These are phyloP conservation scores for Alnus rubra DNA, from an alignment of 306 rosid species.

Conservation along the genomic window DNA sequence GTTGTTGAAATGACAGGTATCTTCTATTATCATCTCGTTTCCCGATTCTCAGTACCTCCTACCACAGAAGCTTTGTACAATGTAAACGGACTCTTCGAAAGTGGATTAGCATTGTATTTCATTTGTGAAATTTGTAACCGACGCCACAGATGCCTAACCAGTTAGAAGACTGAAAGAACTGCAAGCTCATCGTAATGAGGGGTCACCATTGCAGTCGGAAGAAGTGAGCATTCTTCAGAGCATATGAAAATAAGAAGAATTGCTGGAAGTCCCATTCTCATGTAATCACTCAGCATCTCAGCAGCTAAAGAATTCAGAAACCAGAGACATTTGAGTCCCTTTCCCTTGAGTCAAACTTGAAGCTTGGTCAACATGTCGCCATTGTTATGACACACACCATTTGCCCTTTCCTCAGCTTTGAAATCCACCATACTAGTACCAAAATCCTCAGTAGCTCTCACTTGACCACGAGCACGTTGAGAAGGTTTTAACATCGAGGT, in stretches of 20 bases:
- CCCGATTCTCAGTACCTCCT: conserved; percentile 16
- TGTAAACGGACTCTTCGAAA: conserved; percentile 16
- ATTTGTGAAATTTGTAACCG: conserved; percentile 29
- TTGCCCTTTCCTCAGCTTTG: conserved; percentile 33
- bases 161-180: conserved; percentile 24
- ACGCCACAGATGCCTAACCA: conserved; percentile 25
- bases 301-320: conserved; percentile 26
- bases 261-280: conserved; percentile 7
- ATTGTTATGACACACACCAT: conserved; percentile 28
- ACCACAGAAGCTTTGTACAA: conserved; percentile 13
- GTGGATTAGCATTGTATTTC: conserved; percentile 16
- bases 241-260: background rate
- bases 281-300: background rate
- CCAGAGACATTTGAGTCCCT: conserved; percentile 1
- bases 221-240: conserved; percentile 21
- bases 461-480: conserved; percentile 40
- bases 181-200: conserved; percentile 16
- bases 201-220: conserved; percentile 21
- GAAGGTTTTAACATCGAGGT: conserved; percentile 38
- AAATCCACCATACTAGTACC: conserved; percentile 34
- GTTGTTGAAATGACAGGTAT: conserved; percentile 16
- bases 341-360: conserved; percentile 29
- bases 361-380: conserved; percentile 37
- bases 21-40: conserved; percentile 19
- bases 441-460: conserved; percentile 33